Percentiles rank a stretch among this genome's conserved stretches.
These are phyloP conservation scores for Thermoascus crustaceus DNA, from an alignment of 2,329 filamentous ascomycete species.

Conservation along the genomic window DNA sequence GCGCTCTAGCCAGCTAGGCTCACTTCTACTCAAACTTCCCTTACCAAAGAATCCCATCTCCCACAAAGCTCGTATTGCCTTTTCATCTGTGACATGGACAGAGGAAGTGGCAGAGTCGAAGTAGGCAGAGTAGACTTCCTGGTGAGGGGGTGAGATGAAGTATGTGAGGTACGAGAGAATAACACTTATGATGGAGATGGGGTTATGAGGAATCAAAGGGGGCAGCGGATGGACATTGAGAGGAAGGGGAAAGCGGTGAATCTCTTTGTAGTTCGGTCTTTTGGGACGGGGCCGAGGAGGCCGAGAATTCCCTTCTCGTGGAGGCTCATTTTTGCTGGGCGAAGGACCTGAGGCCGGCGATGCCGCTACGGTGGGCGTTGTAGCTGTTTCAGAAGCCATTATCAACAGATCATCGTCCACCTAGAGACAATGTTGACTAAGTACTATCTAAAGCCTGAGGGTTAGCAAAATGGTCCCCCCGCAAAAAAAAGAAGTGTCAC, in stretches of 20 bases:
- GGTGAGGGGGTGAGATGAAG: slow-evolving; percentile 54
- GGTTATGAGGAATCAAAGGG: slow-evolving; percentile 83
- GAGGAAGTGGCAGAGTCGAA: slow-evolving; percentile 78
- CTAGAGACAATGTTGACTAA: too few relatives aligned
- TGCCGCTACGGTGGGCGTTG: slow-evolving; percentile 12
- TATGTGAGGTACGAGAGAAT: slow-evolving; percentile 70
- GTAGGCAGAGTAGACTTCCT: slow-evolving; percentile 59
- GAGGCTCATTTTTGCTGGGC: slow-evolving; percentile 11
- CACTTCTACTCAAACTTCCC: slow-evolving; percentile 83
- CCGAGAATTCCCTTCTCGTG: slow-evolving; percentile 11
- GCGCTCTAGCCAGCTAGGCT: slow-evolving; percentile 83
- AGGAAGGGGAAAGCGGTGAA: slow-evolving; percentile 75
- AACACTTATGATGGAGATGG: slow-evolving; percentile 75
- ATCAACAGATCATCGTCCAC: slow-evolving; percentile 17
- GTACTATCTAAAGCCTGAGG: too few relatives aligned
- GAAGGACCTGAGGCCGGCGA: slow-evolving; percentile 7
- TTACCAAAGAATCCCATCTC: slow-evolving; percentile 97
- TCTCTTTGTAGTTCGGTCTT: slow-evolving; percentile 57
- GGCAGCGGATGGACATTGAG: slow-evolving; percentile 77
- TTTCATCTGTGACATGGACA: slow-evolving; percentile 71
- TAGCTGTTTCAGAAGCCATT: slow-evolving; percentile 20
- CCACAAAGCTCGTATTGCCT: slow-evolving; percentile 75
- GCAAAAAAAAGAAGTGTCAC: too few relatives aligned
- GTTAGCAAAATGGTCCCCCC: too few relatives aligned
- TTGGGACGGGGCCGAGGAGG: slow-evolving; percentile 21